These are phyloP conservation scores for Ophiosphaerella narmari DNA, from an alignment of 2,329 filamentous ascomycete genomes.

Conservation along the genomic window DNA sequence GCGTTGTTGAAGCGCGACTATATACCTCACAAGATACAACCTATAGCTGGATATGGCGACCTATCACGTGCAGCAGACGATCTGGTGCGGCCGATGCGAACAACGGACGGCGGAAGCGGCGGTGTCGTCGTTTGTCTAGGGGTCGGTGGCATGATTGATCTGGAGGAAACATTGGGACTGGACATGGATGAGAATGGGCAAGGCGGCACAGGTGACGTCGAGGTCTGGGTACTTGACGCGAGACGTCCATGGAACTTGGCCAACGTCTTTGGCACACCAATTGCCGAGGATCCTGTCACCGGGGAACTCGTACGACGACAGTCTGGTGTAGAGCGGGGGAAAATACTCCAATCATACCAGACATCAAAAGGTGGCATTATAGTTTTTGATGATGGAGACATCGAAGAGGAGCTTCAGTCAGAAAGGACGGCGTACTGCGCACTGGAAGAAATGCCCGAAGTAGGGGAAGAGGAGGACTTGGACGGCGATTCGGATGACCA, in stretches of 20 bases:
- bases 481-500: slow-evolving; percentile 58
- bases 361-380: slow-evolving; percentile 85
- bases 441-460: slow-evolving; percentile 87
- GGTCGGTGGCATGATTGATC: slow-evolving; percentile 87
- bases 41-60: slow-evolving; percentile 89
- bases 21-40: slow-evolving; percentile 96
- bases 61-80: slow-evolving; percentile 78
- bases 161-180: slow-evolving; percentile 78
- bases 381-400: slow-evolving; percentile 95
- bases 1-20: slow-evolving; percentile 95
- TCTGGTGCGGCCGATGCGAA: slow-evolving; percentile 84
- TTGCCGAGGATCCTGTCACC: slow-evolving; percentile 51
- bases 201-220: slow-evolving; percentile 75
- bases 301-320: slow-evolving; percentile 58
- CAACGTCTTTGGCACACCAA: slow-evolving; percentile 81
- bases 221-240: slow-evolving; percentile 93
- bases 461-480: slow-evolving; percentile 72
- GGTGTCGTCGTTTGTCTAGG: slow-evolving; percentile 91
- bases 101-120: slow-evolving; percentile 79
- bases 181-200: slow-evolving; percentile 68
- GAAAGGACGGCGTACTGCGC: slow-evolving; percentile 84
- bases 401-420: slow-evolving; percentile 75
- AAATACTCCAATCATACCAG: slow-evolving; percentile 72
- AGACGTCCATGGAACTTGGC: slow-evolving; percentile 91
- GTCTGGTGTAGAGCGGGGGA: slow-evolving; percentile 72